Evolutionary conservation across 2,329 filamentous ascomycete genomes (phyloP), one percentile per base, ranked within the genome.

Genomic region (Curvularia eragrostidis): DNA sequence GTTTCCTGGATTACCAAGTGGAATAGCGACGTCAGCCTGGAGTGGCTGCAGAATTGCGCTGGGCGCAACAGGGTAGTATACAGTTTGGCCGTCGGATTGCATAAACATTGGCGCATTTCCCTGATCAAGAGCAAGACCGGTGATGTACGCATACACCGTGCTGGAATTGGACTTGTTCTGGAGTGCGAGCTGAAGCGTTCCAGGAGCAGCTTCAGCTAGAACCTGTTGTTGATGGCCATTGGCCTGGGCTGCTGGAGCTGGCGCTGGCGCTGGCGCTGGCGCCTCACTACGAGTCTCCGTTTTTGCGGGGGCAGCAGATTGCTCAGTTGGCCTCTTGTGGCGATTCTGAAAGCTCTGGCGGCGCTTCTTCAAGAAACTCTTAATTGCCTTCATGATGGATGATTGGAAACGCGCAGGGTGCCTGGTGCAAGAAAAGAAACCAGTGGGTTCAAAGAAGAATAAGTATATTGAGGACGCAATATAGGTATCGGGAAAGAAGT

Each of bases 121-220:
- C 18, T 84, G 84, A 70, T 87, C 82, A 43, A 88, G 70, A 30
- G 87, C 85, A 18, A 82, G 80, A 19, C 90, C 90, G 1, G 88
- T 93, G 68, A 95, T 84, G 73, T 91, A 89, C 19, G 87, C 89
- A 67, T 85, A 91, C 42, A 87, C 84, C 32, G 77, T 83, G 51
- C 79, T 77, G 1, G 88, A 87, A 28, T 78, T 78, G 1, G 88
- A 89, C 65, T 85, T 84, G 78, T 93, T 93, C 66, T 84, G 80
- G 19, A 93, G 76, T 10, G 84, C 82, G 57, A 92, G 82, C 50
- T 84, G 80, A 44, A 91, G 78, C 8, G 84, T 87, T 2, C 66
- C 68, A 5, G 62, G 43, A 1, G 69, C 63, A 7, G 65, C 63
- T 51, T 63, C 56, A 18, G 70, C 65, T 5, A 71, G 38, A 5